Percentiles rank a stretch among this genome's conserved stretches.
phyloP scores from a whole-genome alignment of 1,284 basidiomycete species.

The Marasmius oreades region DNA sequence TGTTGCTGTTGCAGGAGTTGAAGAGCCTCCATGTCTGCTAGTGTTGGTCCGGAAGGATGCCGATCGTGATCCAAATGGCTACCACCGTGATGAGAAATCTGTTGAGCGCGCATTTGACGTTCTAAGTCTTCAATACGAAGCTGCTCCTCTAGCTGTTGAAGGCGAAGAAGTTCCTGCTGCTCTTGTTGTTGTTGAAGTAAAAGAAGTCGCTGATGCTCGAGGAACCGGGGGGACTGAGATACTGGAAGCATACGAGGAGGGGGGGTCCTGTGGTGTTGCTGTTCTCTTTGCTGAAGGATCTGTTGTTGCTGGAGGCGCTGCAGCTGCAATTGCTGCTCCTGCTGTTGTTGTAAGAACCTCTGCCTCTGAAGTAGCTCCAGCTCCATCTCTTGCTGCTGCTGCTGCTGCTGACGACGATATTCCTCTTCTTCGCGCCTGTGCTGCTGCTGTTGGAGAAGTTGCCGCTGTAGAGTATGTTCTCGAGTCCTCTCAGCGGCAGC shows the following conservation, averaged over 20 bases:
- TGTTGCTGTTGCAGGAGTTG: conserved; percentile 34
- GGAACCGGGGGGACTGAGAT: conserved; percentile 70
- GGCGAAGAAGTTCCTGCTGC: conserved; percentile 39
- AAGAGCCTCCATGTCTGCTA: conserved; percentile 33
- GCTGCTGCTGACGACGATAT: conserved; percentile 27
- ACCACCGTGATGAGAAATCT: conserved; percentile 45
- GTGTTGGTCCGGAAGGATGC: conserved; percentile 37
- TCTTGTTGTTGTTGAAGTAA: conserved; percentile 39
- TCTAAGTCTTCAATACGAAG: conserved; percentile 59
- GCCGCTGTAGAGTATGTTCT: conserved; percentile 24
- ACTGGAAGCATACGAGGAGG: conserved; percentile 69
- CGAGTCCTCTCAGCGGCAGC: conserved; percentile 46
- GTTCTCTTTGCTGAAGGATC: conserved; percentile 33
- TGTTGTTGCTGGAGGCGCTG: conserved; percentile 40
- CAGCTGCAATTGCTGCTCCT: conserved; percentile 35
- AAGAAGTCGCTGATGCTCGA: conserved; percentile 56
- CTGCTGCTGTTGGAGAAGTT: conserved; percentile 30
- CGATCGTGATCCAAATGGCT: conserved; percentile 35
- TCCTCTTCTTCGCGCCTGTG: conserved; percentile 36
- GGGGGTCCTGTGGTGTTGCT: conserved; percentile 50
- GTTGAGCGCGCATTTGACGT: conserved; percentile 49
- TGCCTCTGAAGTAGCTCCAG: conserved; percentile 34
- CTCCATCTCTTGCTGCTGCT: conserved; percentile 41
- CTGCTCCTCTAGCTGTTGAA: conserved; percentile 57
- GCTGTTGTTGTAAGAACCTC: conserved; percentile 30